Percentiles rank a stretch among this genome's conserved stretches.
Evolutionary conservation across 208 protist genomes (phyloP).

Genomic region (Acanthamoeba royreba): DNA sequence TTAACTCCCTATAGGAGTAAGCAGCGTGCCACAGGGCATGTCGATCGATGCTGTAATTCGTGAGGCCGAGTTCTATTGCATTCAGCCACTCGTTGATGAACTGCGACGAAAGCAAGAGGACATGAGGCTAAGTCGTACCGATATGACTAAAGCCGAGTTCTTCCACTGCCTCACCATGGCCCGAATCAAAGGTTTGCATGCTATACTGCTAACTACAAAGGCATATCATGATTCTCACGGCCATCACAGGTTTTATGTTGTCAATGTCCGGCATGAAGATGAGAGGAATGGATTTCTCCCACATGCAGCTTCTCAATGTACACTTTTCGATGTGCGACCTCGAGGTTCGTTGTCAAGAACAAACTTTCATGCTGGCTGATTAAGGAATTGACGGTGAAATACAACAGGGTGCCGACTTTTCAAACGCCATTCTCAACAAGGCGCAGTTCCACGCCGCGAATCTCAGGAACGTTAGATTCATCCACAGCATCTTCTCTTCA

Average conservation of each 20-base stretch:
- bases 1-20: neutral
- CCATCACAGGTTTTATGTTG: constrained; percentile 28
- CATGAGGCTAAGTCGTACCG: neutral
- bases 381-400: neutral
- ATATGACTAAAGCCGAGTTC: constrained; percentile 39
- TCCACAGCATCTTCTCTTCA: constrained; percentile 40
- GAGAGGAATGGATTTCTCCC: constrained; percentile 22
- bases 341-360: neutral
- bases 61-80: constrained; percentile 36
- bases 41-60: constrained; percentile 2
- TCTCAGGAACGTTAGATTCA: constrained; percentile 10
- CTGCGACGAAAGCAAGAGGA: neutral
- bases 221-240: too few relatives aligned
- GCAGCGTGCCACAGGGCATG: neutral
- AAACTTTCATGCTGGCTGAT: neutral
- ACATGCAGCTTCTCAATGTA: constrained; percentile 37
- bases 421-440: constrained; percentile 36
- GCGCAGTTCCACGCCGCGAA: constrained; percentile 33
- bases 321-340: constrained; percentile 18
- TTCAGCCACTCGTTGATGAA: neutral
- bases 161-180: constrained; percentile 42
- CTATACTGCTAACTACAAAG: neutral
- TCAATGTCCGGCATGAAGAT: constrained; percentile 42
- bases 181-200: neutral
- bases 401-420: constrained; percentile 1